A percentile compares a stretch with the other conserved stretches of the same genome.
phyloP scores from a whole-genome alignment of 139 green algal genomes.

The Pseudopediastrum boryanum region DNA sequence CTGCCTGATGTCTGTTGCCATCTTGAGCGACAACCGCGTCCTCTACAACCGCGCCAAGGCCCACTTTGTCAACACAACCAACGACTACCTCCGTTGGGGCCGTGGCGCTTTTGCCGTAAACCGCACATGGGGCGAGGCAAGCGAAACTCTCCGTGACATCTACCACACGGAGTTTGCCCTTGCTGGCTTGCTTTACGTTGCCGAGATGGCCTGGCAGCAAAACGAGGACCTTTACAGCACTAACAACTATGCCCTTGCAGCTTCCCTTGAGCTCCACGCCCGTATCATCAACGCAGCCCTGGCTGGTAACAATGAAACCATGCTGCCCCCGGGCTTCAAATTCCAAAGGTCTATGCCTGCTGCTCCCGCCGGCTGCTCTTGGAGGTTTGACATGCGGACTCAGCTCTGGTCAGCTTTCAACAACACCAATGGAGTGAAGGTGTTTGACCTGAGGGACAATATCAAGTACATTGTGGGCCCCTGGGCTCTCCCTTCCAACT shows the following conservation, averaged over 20 bases:
- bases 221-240: conserved; percentile 10
- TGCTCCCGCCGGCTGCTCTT: neutral
- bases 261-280: conserved; percentile 16
- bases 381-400: conserved; percentile 15
- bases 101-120: neutral
- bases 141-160: conserved; percentile 29
- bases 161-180: too few relatives aligned
- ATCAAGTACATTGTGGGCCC: conserved; percentile 23
- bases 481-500: too few relatives aligned
- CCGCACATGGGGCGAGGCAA: conserved; percentile 12
- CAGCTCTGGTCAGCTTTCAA: conserved; percentile 18
- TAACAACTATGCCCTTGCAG: neutral
- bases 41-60: neutral
- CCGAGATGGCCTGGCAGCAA: neutral
- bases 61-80: conserved; percentile 2
- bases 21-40: neutral
- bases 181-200: too few relatives aligned
- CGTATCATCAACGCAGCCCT: conserved; percentile 11
- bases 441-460: conserved; percentile 14
- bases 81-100: conserved; percentile 24
- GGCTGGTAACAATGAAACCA: neutral
- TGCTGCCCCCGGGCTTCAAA: conserved; percentile 19
- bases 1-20: conserved; percentile 23
- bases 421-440: neutral
- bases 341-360: neutral